Conservation (phyloP, 176 grass and related monocot species). For the Rhipidocladum racemiflorum region DNA sequence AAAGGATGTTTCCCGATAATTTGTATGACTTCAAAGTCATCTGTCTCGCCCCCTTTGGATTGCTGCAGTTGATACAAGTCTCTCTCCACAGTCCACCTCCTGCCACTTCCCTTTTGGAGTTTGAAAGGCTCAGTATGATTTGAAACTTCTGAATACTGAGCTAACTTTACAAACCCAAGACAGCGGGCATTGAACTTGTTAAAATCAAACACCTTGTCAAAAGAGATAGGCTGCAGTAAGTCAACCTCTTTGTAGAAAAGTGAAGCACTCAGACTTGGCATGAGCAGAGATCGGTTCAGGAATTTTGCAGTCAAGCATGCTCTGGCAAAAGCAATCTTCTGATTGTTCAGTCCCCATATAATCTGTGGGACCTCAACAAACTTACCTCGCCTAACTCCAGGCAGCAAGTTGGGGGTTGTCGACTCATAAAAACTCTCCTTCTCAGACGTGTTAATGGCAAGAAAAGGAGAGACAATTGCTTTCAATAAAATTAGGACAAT, state of each 20-base stretch:
- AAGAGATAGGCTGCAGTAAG: constrained; percentile 71
- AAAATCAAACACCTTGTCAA: constrained; percentile 86
- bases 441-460: constrained; percentile 45
- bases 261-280: constrained; percentile 93
- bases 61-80: constrained; percentile 82
- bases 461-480: constrained; percentile 58
- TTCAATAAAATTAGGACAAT: constrained; percentile 48
- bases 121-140: constrained; percentile 56
- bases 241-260: constrained; percentile 98
- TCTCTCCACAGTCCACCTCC: constrained; percentile 89
- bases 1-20: constrained; percentile 85
- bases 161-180: constrained; percentile 73
- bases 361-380: constrained; percentile 93
- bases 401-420: constrained; percentile 36
- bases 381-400: constrained; percentile 61
- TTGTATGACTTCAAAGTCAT: constrained; percentile 65
- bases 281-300: constrained; percentile 86
- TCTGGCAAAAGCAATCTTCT: constrained; percentile 94
- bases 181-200: constrained; percentile 78
- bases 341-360: constrained; percentile 99
- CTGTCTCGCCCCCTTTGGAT: constrained; percentile 33
- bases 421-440: constrained; percentile 49
- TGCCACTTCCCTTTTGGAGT: constrained; percentile 82
- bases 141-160: constrained; percentile 71
- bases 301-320: constrained; percentile 81